phyloP scores from a whole-genome alignment of 2,329 filamentous ascomycete species.

The Chlorencoelia australis region DNA sequence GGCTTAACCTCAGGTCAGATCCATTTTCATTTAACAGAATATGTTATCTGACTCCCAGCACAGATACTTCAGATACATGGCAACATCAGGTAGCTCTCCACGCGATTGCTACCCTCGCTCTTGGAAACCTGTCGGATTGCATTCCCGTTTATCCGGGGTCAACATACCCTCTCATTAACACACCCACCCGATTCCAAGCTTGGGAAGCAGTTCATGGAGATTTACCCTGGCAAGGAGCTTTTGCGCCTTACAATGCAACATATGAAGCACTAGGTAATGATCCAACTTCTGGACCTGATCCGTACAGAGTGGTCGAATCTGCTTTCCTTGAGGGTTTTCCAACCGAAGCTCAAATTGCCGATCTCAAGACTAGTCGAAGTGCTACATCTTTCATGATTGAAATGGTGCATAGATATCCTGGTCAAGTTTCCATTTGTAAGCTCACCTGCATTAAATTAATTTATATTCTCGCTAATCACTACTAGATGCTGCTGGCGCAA shows the following conservation, averaged over 20 bases:
- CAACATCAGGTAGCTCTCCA: constrained; percentile 35
- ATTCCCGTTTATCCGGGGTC: constrained; percentile 38
- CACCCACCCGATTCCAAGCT: constrained; percentile 32
- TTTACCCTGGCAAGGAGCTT: constrained; percentile 37
- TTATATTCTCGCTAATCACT: not conserved
- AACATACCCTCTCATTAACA: constrained; percentile 38
- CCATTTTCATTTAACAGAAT: not conserved
- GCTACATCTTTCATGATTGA: constrained; percentile 39
- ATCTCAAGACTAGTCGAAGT: constrained; percentile 19
- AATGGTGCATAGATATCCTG: constrained; percentile 38
- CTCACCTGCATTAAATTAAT: not conserved
- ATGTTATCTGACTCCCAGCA: not conserved
- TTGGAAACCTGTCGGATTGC: constrained; percentile 34
- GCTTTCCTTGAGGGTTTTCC: constrained; percentile 39
- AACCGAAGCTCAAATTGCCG: constrained; percentile 31
- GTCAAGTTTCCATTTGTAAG: constrained; percentile 36
- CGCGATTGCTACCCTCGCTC: constrained; percentile 36
- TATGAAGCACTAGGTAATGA: constrained; percentile 33
- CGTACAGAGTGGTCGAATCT: constrained; percentile 30
- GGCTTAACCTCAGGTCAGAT: constrained; percentile 27
- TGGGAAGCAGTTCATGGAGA: constrained; percentile 36
- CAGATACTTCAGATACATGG: constrained; percentile 36
- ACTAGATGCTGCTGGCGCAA: constrained; percentile 30
- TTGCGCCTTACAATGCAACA: constrained; percentile 34
- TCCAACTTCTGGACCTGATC: constrained; percentile 34